phyloP scores from a whole-genome alignment of 2,329 filamentous ascomycete species.

The Penicillium sp. region DNA sequence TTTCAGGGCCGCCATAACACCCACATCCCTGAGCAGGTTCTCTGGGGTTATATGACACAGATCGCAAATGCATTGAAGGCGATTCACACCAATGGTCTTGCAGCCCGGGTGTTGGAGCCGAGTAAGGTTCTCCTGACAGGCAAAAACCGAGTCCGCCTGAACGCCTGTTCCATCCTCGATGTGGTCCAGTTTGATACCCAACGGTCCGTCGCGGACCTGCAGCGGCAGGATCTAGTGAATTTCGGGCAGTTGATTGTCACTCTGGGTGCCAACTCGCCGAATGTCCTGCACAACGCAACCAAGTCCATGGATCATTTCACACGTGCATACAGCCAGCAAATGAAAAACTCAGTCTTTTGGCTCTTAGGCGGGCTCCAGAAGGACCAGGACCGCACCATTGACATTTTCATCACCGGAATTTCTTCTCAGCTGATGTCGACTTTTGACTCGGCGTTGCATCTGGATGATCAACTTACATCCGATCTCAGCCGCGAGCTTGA shows the following conservation, averaged over 20 bases:
- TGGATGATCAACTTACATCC: slow-evolving; percentile 71
- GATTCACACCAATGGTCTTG: slow-evolving; percentile 78
- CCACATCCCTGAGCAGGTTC: slow-evolving; percentile 67
- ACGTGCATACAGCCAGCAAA: slow-evolving; percentile 72
- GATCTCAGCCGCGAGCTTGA: slow-evolving; percentile 80
- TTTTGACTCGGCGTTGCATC: slow-evolving; percentile 77
- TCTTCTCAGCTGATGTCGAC: slow-evolving; percentile 72
- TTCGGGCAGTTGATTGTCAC: slow-evolving; percentile 84
- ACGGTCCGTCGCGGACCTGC: slow-evolving; percentile 70
- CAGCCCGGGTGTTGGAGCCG: slow-evolving; percentile 80
- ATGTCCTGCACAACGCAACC: slow-evolving; percentile 62
- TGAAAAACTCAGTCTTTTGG: slow-evolving; percentile 80
- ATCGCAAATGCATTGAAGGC: slow-evolving; percentile 83
- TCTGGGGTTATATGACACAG: slow-evolving; percentile 93
- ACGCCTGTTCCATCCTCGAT: slow-evolving; percentile 85
- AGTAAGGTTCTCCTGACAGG: slow-evolving; percentile 89
- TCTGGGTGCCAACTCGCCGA: slow-evolving; percentile 69
- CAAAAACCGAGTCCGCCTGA: slow-evolving; percentile 85
- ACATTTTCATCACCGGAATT: slow-evolving; percentile 77
- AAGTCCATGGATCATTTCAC: slow-evolving; percentile 75
- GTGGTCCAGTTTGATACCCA: slow-evolving; percentile 79
- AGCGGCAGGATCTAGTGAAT: slow-evolving; percentile 82
- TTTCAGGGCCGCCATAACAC: slow-evolving; percentile 48
- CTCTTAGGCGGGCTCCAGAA: slow-evolving; percentile 68
- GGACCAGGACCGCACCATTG: slow-evolving; percentile 68